Evolutionary conservation across 257 asterid genomes (phyloP), one percentile per base, ranked within the genome.

Genomic region (Salvia rosmarinus): DNA sequence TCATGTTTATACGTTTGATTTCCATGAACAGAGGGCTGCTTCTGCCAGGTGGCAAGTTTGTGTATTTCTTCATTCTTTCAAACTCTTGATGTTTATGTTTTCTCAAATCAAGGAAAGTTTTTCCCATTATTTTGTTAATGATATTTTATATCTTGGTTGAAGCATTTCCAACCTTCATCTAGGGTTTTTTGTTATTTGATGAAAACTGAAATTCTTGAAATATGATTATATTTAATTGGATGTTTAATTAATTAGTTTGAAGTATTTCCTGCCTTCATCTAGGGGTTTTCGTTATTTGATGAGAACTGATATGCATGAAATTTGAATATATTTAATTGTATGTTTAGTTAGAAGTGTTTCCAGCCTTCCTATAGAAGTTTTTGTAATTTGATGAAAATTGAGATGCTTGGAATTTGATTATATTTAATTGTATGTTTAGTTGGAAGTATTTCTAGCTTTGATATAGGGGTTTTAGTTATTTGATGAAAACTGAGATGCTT

Each of bases 21-120:
- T 95, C 75, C 99, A 95, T 80, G 96, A 95, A 71, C 94, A 85
- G 77, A 91, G 99, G 71, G 99, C 99, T 64, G 86, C 85, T 17
- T 95, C 88, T 1, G 98, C 96, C 66, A 88, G 98, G 99, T 95
- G 72, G 83, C 87, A 16, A 28, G 16, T 61, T 34, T 39, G 21
- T 9, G 3, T 4, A 39, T 40, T 39, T 56, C 17, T 3, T 61
- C 34, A 7, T 52, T 75, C 6, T 37, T 75, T 71, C 71, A 21
- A 44, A 68, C 3, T 69, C 8, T 32, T 21, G n/a, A 47, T 54
- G 35, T 57, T 32, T 34, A 57, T 74, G 52, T 17, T 55, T 39
- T 16, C 40, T 42, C 25, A 51, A 6, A 25, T 35, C 43, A 25
- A 63, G 9, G 17, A 6, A 62, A n/a, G 55, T 40, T 64, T 19